Base-by-base conservation (phyloP, 1,284 basidiomycete genomes). In the Ustilago bromivora region DNA sequence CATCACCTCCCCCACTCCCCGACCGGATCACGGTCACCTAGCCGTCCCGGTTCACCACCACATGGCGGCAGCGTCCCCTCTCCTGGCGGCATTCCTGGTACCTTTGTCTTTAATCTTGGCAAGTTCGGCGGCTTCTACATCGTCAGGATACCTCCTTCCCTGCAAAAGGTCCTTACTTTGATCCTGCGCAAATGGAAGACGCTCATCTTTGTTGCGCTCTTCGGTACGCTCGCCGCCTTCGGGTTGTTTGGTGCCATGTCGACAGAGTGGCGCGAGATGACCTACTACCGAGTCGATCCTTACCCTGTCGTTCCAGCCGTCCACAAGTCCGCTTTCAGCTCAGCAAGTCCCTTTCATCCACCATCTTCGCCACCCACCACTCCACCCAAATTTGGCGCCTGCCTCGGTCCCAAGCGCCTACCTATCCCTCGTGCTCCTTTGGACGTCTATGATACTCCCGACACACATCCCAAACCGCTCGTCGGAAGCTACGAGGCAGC, bases 231-330 rank as follows among this genome's bases (percentile, higher is more conserved):
- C 12, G 73, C 78, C 10, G 83, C 79, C 17, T 75, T 84, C 53
- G 71, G 81, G 32, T 65, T 84, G 46, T 84, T 82, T 61, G 83
- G 84, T 23, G 72, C 83, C 59, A 78, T 82, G 71, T 84, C 83
- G 58, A 85, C 84, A 41, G 84, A 86, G 53, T 86, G 84, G 84
- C 68, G 81, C 41, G 84, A 86, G 66, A 81, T 85, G 79, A 84
- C 84, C 49, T 86, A 85, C 76, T 81, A 83, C 65, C 73, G 82
- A 49, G 80, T 84, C 59, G 82, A 85, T 55, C 83, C 84, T 15
- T 83, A 82, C 47, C 82, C 79, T 7, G 57, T 81, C 56, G 68
- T 85, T 9, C 79, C 81, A 31, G 53, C 15, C 35, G 35, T 38
- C 36, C 76, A 77, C 32, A 71, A 78, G 19, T 15, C 61, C 1